These are phyloP conservation scores for Blastobotrys serpentis DNA, from an alignment of 1,139 yeast species.

Conservation along the genomic window DNA sequence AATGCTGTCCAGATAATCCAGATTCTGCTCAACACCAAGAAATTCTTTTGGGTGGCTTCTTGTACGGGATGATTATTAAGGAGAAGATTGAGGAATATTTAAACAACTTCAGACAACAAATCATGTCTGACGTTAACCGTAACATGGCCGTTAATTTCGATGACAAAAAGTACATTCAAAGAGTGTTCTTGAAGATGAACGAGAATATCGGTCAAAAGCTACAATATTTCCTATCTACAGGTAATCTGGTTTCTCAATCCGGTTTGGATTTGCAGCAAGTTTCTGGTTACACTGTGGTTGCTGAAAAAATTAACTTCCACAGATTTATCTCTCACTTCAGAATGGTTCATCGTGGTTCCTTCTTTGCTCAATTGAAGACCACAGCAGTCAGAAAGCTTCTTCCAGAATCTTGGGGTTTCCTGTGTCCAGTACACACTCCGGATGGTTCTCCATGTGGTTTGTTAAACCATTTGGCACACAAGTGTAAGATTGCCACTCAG, in stretches of 20 bases:
- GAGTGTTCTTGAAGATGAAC: conserved; percentile 76
- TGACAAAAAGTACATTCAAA: conserved; percentile 77
- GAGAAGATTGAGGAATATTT: conserved; percentile 95
- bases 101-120: conserved; percentile 66
- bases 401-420: conserved; percentile 98
- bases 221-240: conserved; percentile 93
- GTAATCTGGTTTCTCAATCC: conserved; percentile 93
- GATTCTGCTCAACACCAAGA: conserved; percentile 99
- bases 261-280: conserved; percentile 98
- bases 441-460: conserved; percentile 99
- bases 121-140: conserved; percentile 77
- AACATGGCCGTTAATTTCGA: conserved; percentile 80
- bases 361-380: conserved; percentile 96
- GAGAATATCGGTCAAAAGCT: conserved; percentile 94
- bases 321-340: conserved; percentile 96
- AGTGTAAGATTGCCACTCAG: conserved; percentile 80
- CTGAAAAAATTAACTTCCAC: conserved; percentile 95
- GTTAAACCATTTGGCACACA: conserved; percentile 93
- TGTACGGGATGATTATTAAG: conserved; percentile 94
- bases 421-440: conserved; percentile 99
- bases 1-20: conserved; percentile 96
- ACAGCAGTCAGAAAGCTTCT: conserved; percentile 94
- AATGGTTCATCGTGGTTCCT: conserved; percentile 99
- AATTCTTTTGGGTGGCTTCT: conserved; percentile 90
- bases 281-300: conserved; percentile 97